Percentiles rank a stretch among this genome's conserved stretches.
Evolutionary conservation across 2,329 filamentous ascomycete genomes (phyloP).

Genomic region (Epicoccum sorghinum): DNA sequence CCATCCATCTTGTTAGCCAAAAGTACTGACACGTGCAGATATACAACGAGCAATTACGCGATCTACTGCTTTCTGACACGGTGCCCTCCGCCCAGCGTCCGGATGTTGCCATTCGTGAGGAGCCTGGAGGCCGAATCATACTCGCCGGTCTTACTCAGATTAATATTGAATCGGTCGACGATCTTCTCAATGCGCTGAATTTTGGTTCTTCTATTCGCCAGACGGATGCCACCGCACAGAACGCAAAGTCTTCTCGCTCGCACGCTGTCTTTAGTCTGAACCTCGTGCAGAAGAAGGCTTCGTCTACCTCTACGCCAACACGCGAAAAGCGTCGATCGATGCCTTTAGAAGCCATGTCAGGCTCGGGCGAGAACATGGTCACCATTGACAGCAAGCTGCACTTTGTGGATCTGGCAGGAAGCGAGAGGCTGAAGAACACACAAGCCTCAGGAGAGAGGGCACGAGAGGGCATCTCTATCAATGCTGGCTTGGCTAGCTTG

Average conservation of each 20-base stretch:
- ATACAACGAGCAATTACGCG: slow-evolving; percentile 94
- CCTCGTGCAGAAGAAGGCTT: slow-evolving; percentile 80
- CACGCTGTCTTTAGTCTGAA: slow-evolving; percentile 98
- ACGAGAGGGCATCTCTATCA: slow-evolving; percentile 97
- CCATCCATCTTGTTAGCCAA: neutral
- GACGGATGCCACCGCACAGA: slow-evolving; percentile 95
- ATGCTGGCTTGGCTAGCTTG: slow-evolving; percentile 89
- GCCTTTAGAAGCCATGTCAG: slow-evolving; percentile 77
- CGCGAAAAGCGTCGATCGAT: slow-evolving; percentile 87
- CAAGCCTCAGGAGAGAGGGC: slow-evolving; percentile 93
- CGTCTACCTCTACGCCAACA: slow-evolving; percentile 55
- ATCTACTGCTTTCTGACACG: slow-evolving; percentile 81
- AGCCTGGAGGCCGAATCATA: slow-evolving; percentile 91
- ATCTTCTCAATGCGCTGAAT: slow-evolving; percentile 85
- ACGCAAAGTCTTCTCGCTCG: slow-evolving; percentile 95
- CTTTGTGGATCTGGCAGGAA: slow-evolving; percentile 96
- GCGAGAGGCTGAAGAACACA: slow-evolving; percentile 95
- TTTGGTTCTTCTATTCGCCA: slow-evolving; percentile 94
- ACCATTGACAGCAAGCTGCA: slow-evolving; percentile 98
- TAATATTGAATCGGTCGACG: slow-evolving; percentile 87
- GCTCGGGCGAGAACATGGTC: slow-evolving; percentile 65
- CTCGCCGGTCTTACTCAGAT: slow-evolving; percentile 88
- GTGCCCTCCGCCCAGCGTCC: slow-evolving; percentile 72
- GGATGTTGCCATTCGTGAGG: slow-evolving; percentile 89
- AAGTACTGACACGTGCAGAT: slow-evolving; percentile 63